Evolutionary conservation across 2,329 filamentous ascomycete species (phyloP).

Genomic region (Geosmithia morbida): DNA sequence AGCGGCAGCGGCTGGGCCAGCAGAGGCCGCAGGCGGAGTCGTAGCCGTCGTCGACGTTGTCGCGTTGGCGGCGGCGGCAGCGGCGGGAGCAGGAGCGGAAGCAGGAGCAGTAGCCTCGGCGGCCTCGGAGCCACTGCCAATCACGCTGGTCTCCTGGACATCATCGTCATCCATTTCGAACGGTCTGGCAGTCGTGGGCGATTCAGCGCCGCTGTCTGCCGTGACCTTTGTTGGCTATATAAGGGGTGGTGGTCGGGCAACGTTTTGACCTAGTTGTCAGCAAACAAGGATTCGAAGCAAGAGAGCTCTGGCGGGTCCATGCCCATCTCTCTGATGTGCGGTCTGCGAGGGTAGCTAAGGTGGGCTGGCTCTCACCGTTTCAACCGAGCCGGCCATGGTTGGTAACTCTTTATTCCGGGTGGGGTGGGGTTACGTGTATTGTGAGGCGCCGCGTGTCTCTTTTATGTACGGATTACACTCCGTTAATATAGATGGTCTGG

Average conservation of each 20-base stretch:
- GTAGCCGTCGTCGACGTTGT: constrained; percentile 3
- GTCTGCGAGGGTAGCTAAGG: not conserved
- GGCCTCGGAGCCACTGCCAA: constrained; percentile 24
- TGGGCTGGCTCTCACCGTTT: constrained; percentile 14
- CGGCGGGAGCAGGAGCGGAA: constrained; percentile 9
- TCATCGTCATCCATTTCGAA: constrained; percentile 60
- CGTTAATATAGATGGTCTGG: not conserved
- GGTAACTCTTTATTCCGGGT: constrained; percentile 1
- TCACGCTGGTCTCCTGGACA: constrained; percentile 42
- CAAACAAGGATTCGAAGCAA: too few relatives aligned
- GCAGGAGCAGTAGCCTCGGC: constrained; percentile 1
- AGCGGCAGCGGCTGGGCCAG: constrained; percentile 7
- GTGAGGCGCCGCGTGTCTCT: too few relatives aligned
- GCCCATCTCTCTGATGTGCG: not conserved
- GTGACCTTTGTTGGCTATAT: constrained; percentile 26
- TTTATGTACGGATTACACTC: too few relatives aligned
- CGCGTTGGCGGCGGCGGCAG: constrained; percentile 7
- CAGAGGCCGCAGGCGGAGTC: constrained; percentile 7
- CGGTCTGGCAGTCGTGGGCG: constrained; percentile 49
- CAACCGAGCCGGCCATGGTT: constrained; percentile 10
- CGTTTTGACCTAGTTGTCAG: not conserved
- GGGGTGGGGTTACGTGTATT: constrained; percentile 5
- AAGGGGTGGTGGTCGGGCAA: not conserved
- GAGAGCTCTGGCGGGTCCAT: too few relatives aligned
- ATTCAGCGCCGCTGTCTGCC: constrained; percentile 36